Base-by-base conservation (phyloP, 805 yeast species). In the Pichia phayaonensis region DNA sequence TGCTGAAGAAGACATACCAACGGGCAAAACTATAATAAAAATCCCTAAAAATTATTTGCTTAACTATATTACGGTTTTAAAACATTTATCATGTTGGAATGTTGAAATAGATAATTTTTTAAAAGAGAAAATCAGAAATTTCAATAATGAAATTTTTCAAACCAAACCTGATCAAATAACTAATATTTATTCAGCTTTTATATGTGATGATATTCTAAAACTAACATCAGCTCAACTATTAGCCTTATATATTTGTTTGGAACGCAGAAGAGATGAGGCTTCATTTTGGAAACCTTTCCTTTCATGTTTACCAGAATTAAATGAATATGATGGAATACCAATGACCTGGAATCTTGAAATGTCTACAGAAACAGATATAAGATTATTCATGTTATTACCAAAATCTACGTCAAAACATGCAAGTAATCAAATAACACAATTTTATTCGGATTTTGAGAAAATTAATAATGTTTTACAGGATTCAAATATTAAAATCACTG, bases 271-370 rank as follows among this genome's bases (percentile, higher is more conserved):
- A 45, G 64, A 61, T 1, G 42, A 50, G 0, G 54, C 54, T 2
- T 79, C 85, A 1, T 81, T 72, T 59, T 88, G 95, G 95, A 61
- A 63, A 41, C 87, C 88, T 0, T 87, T 87, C 61, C 63, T 87
- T 12, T 73, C 75, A 34, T 75, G 80, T 55, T 72, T 88, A 51
- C 96, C 97, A 0, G 60, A 69, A 0, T 52, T 70, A 15, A 61
- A 66, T 0, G 90, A 84, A 41, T 76, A 88, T 49, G 56, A 57
- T 0, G 54, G 72, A 0, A 71, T 83, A 2, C 96, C 96, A 1
- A 65, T 87, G 40, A 67, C 75, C 0, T 86, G 95, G 95, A 44
- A 22, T 22, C 27, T 45, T 16, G 13, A 26, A 24, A 15, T 15
- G 4, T 22, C 49, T 8, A 15, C 39, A 11, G 15, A 26, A 3